phyloP scores from a whole-genome alignment of 768 basidiomycete species.

The Rhodotorula diobovata region DNA sequence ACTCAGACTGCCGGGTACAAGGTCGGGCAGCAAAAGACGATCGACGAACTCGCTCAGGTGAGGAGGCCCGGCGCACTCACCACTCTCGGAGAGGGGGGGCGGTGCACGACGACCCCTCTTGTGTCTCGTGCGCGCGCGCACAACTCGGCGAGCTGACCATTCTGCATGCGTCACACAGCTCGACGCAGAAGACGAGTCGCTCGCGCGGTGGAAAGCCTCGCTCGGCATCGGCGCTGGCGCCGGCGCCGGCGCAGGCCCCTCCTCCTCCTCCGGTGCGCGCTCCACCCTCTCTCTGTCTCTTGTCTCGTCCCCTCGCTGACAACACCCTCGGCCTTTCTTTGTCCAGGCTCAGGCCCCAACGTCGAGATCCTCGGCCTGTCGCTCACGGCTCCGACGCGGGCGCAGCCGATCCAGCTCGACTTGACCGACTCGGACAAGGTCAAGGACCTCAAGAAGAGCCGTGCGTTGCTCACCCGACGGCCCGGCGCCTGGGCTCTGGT shows the following conservation, averaged over 20 bases:
- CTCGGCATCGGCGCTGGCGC: slow-evolving; percentile 73
- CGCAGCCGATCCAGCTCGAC: slow-evolving; percentile 59
- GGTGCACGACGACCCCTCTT: not conserved
- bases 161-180: slow-evolving; percentile 49
- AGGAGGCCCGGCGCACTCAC: not conserved
- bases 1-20: slow-evolving; percentile 34
- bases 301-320: slow-evolving; percentile 48
- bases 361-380: slow-evolving; percentile 70
- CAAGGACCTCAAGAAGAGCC: slow-evolving; percentile 67
- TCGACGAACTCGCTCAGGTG: slow-evolving; percentile 29
- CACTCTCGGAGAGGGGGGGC: not conserved
- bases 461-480: slow-evolving; percentile 43
- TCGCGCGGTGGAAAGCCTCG: slow-evolving; percentile 92
- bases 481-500: slow-evolving; percentile 45
- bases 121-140: too few relatives aligned
- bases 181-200: slow-evolving; percentile 85
- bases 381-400: slow-evolving; percentile 66
- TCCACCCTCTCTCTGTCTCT: slow-evolving; percentile 50
- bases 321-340: not conserved
- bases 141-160: not conserved
- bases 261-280: not conserved
- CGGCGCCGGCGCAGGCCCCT: slow-evolving; percentile 47
- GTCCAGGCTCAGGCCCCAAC: slow-evolving; percentile 47
- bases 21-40: slow-evolving; percentile 19
- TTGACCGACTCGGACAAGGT: slow-evolving; percentile 55